Conservation (phyloP, 306 rosid species). For the Crotalaria pallida region DNA sequence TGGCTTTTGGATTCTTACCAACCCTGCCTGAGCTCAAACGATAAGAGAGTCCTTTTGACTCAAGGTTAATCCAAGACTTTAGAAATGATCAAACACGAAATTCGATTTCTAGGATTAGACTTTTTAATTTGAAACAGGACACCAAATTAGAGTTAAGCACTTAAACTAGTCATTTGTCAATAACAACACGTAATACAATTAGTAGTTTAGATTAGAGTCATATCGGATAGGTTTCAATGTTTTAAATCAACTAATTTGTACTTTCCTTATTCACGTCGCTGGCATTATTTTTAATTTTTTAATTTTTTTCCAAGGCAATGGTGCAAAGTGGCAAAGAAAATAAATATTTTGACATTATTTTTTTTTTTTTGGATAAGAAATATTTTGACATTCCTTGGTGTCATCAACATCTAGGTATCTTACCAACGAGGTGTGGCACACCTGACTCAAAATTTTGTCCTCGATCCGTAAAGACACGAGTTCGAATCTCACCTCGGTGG, state of each 20-base stretch:
- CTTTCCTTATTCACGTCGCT: not conserved
- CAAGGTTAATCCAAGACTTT: not conserved
- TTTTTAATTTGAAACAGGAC: not conserved
- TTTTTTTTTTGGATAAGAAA: no score
- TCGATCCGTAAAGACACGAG: no score
- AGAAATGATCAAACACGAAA: not conserved
- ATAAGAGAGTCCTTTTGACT: conserved; percentile 21
- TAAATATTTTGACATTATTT: no score
- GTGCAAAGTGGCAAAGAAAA: no score
- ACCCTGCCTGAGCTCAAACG: not conserved
- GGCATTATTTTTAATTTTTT: no score
- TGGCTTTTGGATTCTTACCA: conserved; percentile 22
- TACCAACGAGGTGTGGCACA: no score
- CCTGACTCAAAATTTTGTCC: no score
- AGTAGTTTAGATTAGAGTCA: not conserved
- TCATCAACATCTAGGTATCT: no score
- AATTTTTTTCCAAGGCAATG: not conserved
- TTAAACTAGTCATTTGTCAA: no score
- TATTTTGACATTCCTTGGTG: no score
- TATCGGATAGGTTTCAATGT: not conserved
- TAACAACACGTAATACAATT: not conserved
- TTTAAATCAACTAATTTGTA: not conserved
- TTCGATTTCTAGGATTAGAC: not conserved
- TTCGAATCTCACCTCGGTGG: no score
- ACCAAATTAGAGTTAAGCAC: not conserved